Base-by-base conservation (phyloP, 305 asterid genomes). In the Fraxinus albicans region DNA sequence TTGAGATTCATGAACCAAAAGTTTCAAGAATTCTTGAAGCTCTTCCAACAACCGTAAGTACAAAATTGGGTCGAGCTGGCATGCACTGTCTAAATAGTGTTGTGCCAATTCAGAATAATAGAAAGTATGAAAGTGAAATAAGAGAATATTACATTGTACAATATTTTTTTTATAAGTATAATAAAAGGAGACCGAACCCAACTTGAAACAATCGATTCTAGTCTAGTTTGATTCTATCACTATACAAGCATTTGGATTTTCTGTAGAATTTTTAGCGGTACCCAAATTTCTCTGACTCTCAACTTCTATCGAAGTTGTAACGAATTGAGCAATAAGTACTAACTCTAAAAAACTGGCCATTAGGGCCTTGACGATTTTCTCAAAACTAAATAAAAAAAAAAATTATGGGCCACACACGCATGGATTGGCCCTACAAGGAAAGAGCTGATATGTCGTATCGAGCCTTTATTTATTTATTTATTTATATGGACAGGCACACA, bases 1-100 rank as follows among this genome's bases (percentile, higher is more conserved):
- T 84, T 15, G 29, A 29, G 23, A 60, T 63, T 60, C 83, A 83
- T 83, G 84, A 77, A 73, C 78, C 42, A 75, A 53, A 81, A 58
- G 35, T 53, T 77, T 19, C 50, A 81, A 77, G 34, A 85, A 77
- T 25, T 44, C 77, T 21, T 8, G 40, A 77, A 77, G 50, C 15
- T 8, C 10, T 29, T 69, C 74, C 75, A 69, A 69, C 40, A 69
- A 69, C 75, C 75, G 29, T 1, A 10, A 69, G 13, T 23, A 29
- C 12, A 9, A 29, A 29, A 29, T 1, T 12, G 38, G 8, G 75
- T 29, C 2, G 10, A 69, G 35, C 74, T 67, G 34, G 23, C 23
- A 53, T 4, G 23, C 23, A 53, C 2, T 4, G 19, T 69, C 21
- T 13, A 69, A 69, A 69, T 31, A 13, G 75, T 69, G 5, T 9